These are phyloP conservation scores for Pichia deserticola DNA, from an alignment of 805 yeast species.

Conservation along the genomic window DNA sequence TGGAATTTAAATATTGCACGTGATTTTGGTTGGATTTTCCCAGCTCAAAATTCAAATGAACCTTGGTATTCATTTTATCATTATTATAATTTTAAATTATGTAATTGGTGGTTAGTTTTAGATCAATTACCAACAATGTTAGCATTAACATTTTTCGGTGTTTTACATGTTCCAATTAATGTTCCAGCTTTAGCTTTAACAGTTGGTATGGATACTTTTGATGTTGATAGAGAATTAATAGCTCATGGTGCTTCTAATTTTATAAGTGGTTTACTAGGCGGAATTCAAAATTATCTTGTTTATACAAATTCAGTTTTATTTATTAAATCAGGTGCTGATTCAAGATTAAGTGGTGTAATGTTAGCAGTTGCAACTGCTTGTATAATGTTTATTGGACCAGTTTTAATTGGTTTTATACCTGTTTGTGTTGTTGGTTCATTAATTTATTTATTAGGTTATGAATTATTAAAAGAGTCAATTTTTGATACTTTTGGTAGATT, in stretches of 20 bases:
- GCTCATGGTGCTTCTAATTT: constrained; percentile 93
- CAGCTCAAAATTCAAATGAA: constrained; percentile 50
- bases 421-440: constrained; percentile 93
- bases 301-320: constrained; percentile 90
- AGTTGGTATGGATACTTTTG: constrained; percentile 74
- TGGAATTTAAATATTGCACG: constrained; percentile 59
- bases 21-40: constrained; percentile 78
- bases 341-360: constrained; percentile 82
- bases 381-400: constrained; percentile 85
- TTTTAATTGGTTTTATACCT: constrained; percentile 88
- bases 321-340: constrained; percentile 91
- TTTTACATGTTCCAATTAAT: constrained; percentile 93
- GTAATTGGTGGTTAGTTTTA: constrained; percentile 66
- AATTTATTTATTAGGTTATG: constrained; percentile 86
- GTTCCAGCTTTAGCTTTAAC: constrained; percentile 96
- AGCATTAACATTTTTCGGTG: constrained; percentile 92
- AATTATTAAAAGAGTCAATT: constrained; percentile 76
- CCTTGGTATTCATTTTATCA: constrained; percentile 91
- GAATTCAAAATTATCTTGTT: constrained; percentile 90
- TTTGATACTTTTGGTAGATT: constrained; percentile 78
- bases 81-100: constrained; percentile 58
- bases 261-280: constrained; percentile 74
- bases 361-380: constrained; percentile 73
- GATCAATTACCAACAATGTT: constrained; percentile 85
- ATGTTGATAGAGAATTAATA: constrained; percentile 86